Evolutionary conservation across 345 rosid species (phyloP), one percentile per base, ranked within the genome.

Genomic region (Schrenkiella parvula): DNA sequence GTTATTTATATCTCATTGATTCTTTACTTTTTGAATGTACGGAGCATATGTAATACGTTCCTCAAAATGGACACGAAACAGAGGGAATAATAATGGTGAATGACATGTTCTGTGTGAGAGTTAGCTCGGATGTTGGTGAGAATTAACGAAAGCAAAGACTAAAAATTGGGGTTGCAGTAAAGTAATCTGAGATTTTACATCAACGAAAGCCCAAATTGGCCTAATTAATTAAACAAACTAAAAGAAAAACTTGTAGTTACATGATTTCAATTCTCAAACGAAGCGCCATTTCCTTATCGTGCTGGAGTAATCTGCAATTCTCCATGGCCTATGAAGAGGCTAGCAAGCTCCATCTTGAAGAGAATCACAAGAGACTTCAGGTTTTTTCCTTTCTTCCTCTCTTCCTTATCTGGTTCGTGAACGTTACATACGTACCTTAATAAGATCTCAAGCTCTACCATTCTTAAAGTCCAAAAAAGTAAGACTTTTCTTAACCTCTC

Each of bases 291-390:
- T 29, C 41, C 23, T 41, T 41, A 44, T 26, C 53, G 7, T 35
- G 2, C 8, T 14, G 44, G 43, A 38, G 35, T 22, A 35, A n/a
- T 23, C 17, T 15, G 26, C 50, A 70, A 2, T 34, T 32, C 39
- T 14, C 5, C 18, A 71, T 71, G 75, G 75, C 75, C 0, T 84
- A 84, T 34, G 90, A 84, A 34, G 84, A 79, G 35, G 73, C 72
- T 70, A 82, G 88, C 47, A 82, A 78, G 66, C 76, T 69, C 39
- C 85, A 85, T 11, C 78, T 83, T 2, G 25, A 78, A 43, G 83
- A 82, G 73, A 86, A 86, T 79, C 68, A 64, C 43, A 79, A 71
- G 75, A 76, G 84, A 31, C 68, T 86, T 35, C 51, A 86, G 81
- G 90, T 86, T 51, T 37, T 17, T 47, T 37, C 28, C 25, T 35